These are phyloP conservation scores for Spergularia bocconei DNA, from an alignment of 148 eudicot species.

Conservation along the genomic window DNA sequence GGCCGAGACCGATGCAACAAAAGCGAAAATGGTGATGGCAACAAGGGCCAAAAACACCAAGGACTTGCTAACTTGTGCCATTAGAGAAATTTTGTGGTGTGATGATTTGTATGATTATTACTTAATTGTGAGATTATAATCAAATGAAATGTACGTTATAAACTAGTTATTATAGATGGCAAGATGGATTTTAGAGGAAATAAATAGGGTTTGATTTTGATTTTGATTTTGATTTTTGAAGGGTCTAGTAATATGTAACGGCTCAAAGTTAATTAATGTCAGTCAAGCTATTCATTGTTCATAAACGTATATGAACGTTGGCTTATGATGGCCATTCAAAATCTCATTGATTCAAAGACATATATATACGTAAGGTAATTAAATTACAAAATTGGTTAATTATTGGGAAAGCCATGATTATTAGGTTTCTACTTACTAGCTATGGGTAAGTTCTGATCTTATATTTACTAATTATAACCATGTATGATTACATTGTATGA, in stretches of 20 bases:
- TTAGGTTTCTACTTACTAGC: too few relatives aligned
- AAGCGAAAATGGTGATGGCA: neutral
- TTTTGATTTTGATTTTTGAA: neutral
- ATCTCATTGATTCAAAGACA: too few relatives aligned
- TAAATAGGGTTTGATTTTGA: conserved; percentile 3
- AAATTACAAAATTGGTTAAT: too few relatives aligned
- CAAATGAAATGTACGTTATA: neutral
- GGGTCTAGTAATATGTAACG: neutral
- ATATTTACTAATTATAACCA: too few relatives aligned
- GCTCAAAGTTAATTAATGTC: too few relatives aligned
- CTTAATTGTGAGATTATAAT: neutral
- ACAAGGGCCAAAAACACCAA: neutral
- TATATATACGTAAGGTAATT: too few relatives aligned
- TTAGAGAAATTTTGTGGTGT: neutral
- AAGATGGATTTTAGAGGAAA: neutral
- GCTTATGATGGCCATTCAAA: too few relatives aligned
- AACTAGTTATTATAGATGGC: neutral
- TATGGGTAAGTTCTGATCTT: too few relatives aligned
- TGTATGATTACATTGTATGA: too few relatives aligned
- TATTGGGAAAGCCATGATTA: too few relatives aligned
- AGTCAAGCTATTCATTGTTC: too few relatives aligned
- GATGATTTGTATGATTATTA: neutral
- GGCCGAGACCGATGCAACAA: neutral
- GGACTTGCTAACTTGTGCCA: conserved; percentile 6
- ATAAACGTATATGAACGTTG: too few relatives aligned